Evolutionary conservation across 2,329 filamentous ascomycete species (phyloP).

Genomic region (Alternaria postmessia): DNA sequence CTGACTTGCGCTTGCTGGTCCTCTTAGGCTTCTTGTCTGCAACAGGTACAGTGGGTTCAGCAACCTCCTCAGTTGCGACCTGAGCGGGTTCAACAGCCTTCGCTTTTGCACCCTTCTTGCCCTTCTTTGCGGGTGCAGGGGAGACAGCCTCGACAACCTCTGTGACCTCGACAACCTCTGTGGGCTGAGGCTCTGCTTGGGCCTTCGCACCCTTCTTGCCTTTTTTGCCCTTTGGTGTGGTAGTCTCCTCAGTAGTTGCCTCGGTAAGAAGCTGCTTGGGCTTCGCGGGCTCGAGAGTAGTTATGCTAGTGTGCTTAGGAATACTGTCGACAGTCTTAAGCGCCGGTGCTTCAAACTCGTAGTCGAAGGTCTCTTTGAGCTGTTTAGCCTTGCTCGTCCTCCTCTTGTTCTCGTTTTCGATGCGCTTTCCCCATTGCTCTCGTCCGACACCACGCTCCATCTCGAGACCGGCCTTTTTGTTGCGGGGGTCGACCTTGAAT

Average conservation of each 20-base stretch:
- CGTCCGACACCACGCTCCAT: constrained; percentile 77
- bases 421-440: constrained; percentile 79
- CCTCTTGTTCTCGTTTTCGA: constrained; percentile 75
- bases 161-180: constrained; percentile 18
- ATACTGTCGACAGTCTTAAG: constrained; percentile 68
- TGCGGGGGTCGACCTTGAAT: constrained; percentile 88
- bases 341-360: constrained; percentile 78
- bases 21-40: constrained; percentile 16
- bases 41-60: constrained; percentile 4
- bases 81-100: constrained; percentile 20
- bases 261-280: constrained; percentile 40
- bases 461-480: constrained; percentile 80
- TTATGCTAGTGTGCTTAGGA: constrained; percentile 33
- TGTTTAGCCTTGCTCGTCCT: constrained; percentile 74
- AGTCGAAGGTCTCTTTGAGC: constrained; percentile 80
- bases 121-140: constrained; percentile 34
- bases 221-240: constrained; percentile 42
- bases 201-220: constrained; percentile 36
- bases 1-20: constrained; percentile 34
- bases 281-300: constrained; percentile 34
- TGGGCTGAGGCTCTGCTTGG: constrained; percentile 3
- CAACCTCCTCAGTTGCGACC: constrained; percentile 18
- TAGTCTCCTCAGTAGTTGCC: constrained; percentile 28
- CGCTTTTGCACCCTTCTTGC: constrained; percentile 32
- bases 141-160: constrained; percentile 12